A percentile compares a stretch with the other conserved stretches of the same genome.
These are phyloP conservation scores for Zygoascus meyerae DNA, from an alignment of 1,139 yeast species.

Conservation along the genomic window DNA sequence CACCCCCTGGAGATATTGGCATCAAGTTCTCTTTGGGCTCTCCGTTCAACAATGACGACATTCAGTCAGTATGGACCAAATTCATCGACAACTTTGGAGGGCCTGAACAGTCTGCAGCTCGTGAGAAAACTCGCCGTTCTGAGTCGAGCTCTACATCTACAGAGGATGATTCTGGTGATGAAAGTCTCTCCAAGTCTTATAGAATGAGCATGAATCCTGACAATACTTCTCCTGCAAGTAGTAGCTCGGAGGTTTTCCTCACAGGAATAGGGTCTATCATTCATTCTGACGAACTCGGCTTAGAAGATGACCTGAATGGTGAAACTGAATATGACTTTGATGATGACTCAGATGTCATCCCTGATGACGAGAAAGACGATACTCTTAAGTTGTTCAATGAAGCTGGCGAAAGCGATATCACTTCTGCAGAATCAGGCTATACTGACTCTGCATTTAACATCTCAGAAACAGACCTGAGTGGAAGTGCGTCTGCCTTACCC, in stretches of 20 bases:
- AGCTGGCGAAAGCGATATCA: neutral
- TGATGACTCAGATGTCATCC: neutral
- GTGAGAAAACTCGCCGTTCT: slow-evolving; percentile 3
- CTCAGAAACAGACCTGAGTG: neutral
- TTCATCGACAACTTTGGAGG: slow-evolving; percentile 13
- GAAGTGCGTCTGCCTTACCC: neutral
- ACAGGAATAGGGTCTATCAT: neutral
- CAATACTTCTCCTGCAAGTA: neutral
- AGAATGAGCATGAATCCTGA: slow-evolving; percentile 4
- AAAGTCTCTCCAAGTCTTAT: slow-evolving; percentile 11
- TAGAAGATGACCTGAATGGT: neutral
- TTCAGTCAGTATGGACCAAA: slow-evolving; percentile 17
- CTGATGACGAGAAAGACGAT: neutral
- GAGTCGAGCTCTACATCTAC: neutral
- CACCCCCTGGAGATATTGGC: slow-evolving; percentile 49
- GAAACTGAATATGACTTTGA: neutral
- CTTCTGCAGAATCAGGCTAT: neutral
- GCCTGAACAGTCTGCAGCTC: slow-evolving; percentile 5
- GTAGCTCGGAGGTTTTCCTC: no score
- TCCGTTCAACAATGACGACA: slow-evolving; percentile 11
- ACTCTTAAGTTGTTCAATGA: neutral
- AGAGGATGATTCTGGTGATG: slow-evolving; percentile 11
- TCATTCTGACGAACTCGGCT: neutral
- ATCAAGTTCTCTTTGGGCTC: slow-evolving; percentile 41
- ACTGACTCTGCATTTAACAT: slow-evolving; percentile 1